A percentile compares a stretch with the other conserved stretches of the same genome.
Evolutionary conservation across 495 filamentous ascomycete genomes (phyloP).

Genomic region (Margaritispora aquatica): DNA sequence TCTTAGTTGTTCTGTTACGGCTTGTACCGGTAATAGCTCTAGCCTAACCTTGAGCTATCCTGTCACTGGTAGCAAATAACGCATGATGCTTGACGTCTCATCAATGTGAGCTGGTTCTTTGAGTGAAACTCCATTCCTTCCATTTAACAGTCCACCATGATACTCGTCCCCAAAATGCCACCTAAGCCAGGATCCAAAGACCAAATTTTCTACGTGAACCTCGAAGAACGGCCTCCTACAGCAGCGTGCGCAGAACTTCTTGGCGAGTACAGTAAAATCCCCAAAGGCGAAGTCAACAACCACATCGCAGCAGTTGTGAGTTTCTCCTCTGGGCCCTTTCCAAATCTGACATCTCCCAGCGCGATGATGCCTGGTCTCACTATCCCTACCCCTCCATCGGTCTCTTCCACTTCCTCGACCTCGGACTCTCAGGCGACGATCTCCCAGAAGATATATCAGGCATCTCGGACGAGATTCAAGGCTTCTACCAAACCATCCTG

Average conservation of each 20-base stretch:
- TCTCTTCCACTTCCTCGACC: conserved; percentile 6
- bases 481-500: background rate
- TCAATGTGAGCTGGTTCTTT: too few relatives aligned
- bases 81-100: too few relatives aligned
- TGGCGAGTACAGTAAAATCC: conserved; percentile 13
- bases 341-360: background rate
- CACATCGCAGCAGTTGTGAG: conserved; percentile 7
- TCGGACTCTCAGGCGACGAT: background rate
- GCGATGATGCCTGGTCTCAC: conserved; percentile 11
- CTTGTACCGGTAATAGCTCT: too few relatives aligned
- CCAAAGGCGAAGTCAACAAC: conserved; percentile 3
- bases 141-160: background rate
- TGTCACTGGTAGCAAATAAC: too few relatives aligned
- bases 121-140: background rate
- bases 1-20: too few relatives aligned
- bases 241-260: background rate
- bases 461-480: background rate
- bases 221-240: background rate
- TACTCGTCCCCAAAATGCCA: background rate
- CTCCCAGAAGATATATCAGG: background rate
- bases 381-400: conserved; percentile 17
- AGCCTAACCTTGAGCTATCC: too few relatives aligned
- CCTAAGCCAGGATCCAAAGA: background rate
- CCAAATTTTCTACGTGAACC: background rate
- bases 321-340: background rate